Base-by-base conservation (phyloP, 768 basidiomycete genomes). In the Hygrophorus pudorinus region DNA sequence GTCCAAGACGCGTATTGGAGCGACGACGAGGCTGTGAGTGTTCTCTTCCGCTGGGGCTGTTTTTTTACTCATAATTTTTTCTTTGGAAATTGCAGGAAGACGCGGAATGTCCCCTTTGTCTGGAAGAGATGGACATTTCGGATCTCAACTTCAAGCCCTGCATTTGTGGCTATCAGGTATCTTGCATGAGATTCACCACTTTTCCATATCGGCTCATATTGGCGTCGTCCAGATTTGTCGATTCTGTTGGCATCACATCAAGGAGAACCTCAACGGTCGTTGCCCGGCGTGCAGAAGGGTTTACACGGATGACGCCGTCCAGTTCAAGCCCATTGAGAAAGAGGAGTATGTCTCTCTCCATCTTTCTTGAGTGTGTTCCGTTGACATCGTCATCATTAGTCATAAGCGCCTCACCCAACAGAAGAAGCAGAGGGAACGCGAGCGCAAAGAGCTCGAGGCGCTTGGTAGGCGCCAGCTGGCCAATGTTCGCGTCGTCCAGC, bases 131-230 rank as follows among this genome's bases (percentile, higher is more conserved):
- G 85, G 96, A 98, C 67, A 79, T 97, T 53, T 91, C 91, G 40
- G 96, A 99, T 76, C 78, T 97, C 63, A 94, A 94, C 70, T 99
- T 99, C 71, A 94, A 92, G 70, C 96, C 96, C 20, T 99, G 96
- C 65, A 80, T 92, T 41, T 99, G 96, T 65, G 96, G 96, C 48
- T 96, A 98, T 67, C 96, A 97, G 77, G 96, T 86, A 54, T 42
- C 44, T 42, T 33, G n/a, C n/a, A n/a, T n/a, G n/a, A n/a, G n/a
- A n/a, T n/a, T n/a, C n/a, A n/a, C 46, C 33, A 43, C 24, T 44
- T 47, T 41, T 29, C 28, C 41, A n/a, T n/a, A n/a, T n/a, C n/a
- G n/a, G n/a, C n/a, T 43, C 18, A 12, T n/a, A 24, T 7, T 24
- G 4, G 3, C 24, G 4, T 7, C 24, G 24, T 42, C 38, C 51